Percentiles rank a stretch among this genome's conserved stretches.
These are phyloP conservation scores for Globisporangium splendens DNA, from an alignment of 352 stramenopile species.

Conservation along the genomic window DNA sequence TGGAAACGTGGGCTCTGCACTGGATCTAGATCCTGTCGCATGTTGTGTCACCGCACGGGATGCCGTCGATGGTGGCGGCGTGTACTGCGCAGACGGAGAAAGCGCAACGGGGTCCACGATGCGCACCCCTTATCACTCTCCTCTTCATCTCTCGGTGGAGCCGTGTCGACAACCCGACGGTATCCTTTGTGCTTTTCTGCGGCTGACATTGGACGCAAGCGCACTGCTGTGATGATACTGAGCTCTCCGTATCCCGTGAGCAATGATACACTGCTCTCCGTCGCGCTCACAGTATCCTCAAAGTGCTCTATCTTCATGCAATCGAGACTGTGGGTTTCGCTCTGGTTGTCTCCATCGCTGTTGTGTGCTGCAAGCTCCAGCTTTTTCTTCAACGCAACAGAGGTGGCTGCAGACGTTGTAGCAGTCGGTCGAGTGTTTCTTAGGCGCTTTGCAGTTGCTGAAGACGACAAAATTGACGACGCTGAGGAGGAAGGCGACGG, in stretches of 20 bases:
- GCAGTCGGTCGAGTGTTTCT: too few relatives aligned
- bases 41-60: not conserved
- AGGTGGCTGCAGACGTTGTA: too few relatives aligned
- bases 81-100: slow-evolving; percentile 6
- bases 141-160: slow-evolving; percentile 10
- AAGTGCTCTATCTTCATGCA: slow-evolving; percentile 15
- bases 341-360: slow-evolving; percentile 1
- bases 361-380: not conserved
- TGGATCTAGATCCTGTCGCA: too few relatives aligned
- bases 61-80: slow-evolving; percentile 1
- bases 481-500: too few relatives aligned
- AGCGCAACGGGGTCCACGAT: slow-evolving; percentile 61
- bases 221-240: slow-evolving; percentile 66
- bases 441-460: too few relatives aligned
- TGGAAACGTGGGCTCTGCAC: slow-evolving; percentile 15
- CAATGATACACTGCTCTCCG: slow-evolving; percentile 13
- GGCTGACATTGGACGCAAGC: slow-evolving; percentile 64
- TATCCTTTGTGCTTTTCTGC: slow-evolving; percentile 59
- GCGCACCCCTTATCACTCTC: slow-evolving; percentile 30
- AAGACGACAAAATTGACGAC: too few relatives aligned
- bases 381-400: not conserved
- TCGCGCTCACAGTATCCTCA: slow-evolving; percentile 9
- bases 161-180: slow-evolving; percentile 61
- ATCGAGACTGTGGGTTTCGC: not conserved
- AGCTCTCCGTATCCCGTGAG: slow-evolving; percentile 16